Base-by-base conservation (phyloP, 2,329 filamentous ascomycete genomes). In the Fusarium kyushuense region DNA sequence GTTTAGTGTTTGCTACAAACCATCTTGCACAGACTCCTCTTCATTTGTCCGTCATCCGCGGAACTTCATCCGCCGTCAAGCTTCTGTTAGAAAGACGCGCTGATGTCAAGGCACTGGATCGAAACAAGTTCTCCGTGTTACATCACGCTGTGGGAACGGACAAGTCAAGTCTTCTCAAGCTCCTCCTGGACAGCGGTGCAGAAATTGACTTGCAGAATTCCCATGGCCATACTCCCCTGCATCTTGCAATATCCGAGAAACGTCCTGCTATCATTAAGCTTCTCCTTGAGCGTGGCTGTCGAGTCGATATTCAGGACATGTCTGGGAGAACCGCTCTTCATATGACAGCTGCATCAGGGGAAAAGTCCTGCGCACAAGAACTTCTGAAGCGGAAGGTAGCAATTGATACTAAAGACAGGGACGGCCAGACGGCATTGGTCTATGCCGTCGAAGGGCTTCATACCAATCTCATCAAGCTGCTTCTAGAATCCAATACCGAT, bases 21-120 rank as follows among this genome's bases (percentile, higher is more conserved):
- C 17, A 19, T 4, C 21, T 45, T 4, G 30, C 10, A 9, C 55
- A 58, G n/a, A 56, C 49, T 5, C 55, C 51, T 14, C 21, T 58
- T 10, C 55, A 33, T 40, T 47, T 21, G 2, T 51, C 40, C 11
- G 52, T 32, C 6, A 27, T 57, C 38, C 32, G 52, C 21, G 56
- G 51, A 47, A 57, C 11, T 21, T 40, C 33, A 4, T 47, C 56
- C 2, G 33, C 25, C 9, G 17, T 58, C 17, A 35, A 47, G 5
- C 27, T 58, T 57, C n/a, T 58, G 11, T 32, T 58, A 19, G 52
- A 58, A 11, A 58, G 40, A 10, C 12, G 23, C n/a, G 33, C 52
- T 4, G 14, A 47, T 10, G 27, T 38, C 5, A 29, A 14, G 27
- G 29, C 52, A 13, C 21, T 56, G 7, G 41, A 58, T n/a, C 11